Percentiles rank a stretch among this genome's conserved stretches.
Evolutionary conservation across 2,329 filamentous ascomycete genomes (phyloP).

Genomic region (Ophiostoma perfectum): DNA sequence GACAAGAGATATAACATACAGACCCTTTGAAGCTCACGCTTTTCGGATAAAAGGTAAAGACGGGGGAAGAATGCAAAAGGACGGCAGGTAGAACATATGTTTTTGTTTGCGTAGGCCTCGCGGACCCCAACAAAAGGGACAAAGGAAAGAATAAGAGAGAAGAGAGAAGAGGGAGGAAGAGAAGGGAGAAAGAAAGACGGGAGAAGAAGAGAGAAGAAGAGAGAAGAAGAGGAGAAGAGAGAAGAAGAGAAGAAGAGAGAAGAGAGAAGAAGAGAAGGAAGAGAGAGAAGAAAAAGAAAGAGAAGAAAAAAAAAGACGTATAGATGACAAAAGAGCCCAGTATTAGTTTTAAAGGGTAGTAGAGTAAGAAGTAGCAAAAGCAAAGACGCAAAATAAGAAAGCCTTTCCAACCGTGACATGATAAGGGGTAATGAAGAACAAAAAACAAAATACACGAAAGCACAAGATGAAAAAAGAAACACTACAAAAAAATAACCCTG

Average conservation of each 20-base stretch:
- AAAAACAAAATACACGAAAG: background rate
- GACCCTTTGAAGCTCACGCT: background rate
- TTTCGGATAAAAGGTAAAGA: background rate
- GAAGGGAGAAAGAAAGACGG: background rate
- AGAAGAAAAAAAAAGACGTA: background rate
- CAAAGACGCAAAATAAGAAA: background rate
- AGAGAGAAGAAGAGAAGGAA: background rate
- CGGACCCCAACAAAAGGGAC: background rate
- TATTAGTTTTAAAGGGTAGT: conserved; percentile 1
- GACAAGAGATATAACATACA: conserved; percentile 12
- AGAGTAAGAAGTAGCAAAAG: background rate
- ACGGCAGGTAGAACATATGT: background rate
- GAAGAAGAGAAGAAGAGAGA: background rate
- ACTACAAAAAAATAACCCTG: conserved; percentile 9
- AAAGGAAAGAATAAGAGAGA: background rate
- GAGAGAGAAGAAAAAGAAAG: background rate
- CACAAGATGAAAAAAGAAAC: background rate
- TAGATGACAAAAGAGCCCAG: background rate
- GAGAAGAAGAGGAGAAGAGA: too few relatives aligned
- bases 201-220: background rate
- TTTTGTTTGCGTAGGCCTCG: background rate
- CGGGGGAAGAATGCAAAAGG: too few relatives aligned
- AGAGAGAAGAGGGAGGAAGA: background rate
- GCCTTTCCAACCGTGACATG: conserved; percentile 3
- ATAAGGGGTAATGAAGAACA: conserved; percentile 4